Conservation (phyloP, 306 rosid species). For the Quercus glauca region DNA sequence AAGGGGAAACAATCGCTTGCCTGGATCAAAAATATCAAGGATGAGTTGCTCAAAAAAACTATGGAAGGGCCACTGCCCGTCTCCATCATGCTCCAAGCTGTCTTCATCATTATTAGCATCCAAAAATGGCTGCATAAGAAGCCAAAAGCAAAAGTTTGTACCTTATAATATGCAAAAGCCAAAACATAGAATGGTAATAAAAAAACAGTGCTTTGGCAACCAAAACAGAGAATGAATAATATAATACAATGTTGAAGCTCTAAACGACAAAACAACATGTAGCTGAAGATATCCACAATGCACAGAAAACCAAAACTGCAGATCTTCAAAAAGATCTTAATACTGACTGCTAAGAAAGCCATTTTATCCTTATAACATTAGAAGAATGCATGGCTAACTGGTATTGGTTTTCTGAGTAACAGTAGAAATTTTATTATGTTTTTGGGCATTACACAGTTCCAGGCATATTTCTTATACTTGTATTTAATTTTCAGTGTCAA, state of each 20-base stretch:
- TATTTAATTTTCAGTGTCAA: too few relatives aligned
- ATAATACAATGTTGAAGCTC: neutral
- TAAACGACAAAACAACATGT: neutral
- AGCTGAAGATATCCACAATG: neutral
- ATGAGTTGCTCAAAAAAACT: constrained; percentile 83
- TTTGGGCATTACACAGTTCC: too few relatives aligned
- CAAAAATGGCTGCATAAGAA: constrained; percentile 38
- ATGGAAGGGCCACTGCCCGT: constrained; percentile 85
- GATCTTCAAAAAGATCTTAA: neutral
- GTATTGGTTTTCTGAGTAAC: too few relatives aligned
- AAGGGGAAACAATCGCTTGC: constrained; percentile 35
- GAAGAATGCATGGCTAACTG: too few relatives aligned
- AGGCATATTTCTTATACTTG: too few relatives aligned
- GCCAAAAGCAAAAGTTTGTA: constrained; percentile 20
- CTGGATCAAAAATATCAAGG: constrained; percentile 92
- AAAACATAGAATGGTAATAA: constrained; percentile 1
- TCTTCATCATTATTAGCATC: constrained; percentile 61
- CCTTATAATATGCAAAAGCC: neutral
- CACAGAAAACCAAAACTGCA: neutral
- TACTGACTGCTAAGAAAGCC: too few relatives aligned
- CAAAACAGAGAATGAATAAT: neutral
- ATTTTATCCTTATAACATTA: too few relatives aligned
- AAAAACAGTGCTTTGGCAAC: neutral
- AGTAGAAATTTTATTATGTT: too few relatives aligned
- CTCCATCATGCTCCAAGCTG: constrained; percentile 63